Conservation (phyloP, 176 grass and related monocot genomes). For the Hyparrhenia diplandra region DNA sequence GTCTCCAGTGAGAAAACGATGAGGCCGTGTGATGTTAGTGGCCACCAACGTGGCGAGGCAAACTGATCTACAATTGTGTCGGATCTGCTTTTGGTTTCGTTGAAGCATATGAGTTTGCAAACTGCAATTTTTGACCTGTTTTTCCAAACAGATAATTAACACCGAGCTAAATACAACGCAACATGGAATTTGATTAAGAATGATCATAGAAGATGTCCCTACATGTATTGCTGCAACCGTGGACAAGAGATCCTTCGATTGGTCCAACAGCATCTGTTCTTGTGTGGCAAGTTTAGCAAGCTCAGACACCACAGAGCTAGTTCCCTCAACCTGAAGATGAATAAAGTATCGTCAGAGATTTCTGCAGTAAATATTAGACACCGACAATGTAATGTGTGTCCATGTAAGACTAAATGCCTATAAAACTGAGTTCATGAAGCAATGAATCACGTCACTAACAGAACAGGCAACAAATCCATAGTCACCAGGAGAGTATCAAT, state of each 20-base stretch:
- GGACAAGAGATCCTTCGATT: conserved; percentile 74
- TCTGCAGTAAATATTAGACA: neutral
- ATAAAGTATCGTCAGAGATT: neutral
- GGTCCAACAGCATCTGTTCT: conserved; percentile 71
- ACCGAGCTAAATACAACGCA: neutral
- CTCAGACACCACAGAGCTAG: conserved; percentile 60
- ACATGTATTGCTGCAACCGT: conserved; percentile 84
- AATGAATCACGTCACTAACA: neutral
- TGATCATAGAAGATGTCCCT: conserved; percentile 6
- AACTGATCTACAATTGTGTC: conserved; percentile 43
- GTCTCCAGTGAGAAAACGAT: conserved; percentile 62
- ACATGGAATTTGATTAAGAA: neutral
- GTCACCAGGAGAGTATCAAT: neutral
- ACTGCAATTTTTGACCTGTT: conserved; percentile 89
- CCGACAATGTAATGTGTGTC: too few species aligned
- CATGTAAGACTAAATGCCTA: neutral
- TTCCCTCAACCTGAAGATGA: conserved; percentile 61
- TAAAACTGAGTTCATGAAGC: neutral
- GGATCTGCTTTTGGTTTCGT: conserved; percentile 45
- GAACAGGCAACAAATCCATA: neutral
- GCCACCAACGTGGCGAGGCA: conserved; percentile 36
- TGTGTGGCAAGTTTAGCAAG: conserved; percentile 62
- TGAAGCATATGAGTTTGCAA: conserved; percentile 86
- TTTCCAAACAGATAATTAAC: conserved; percentile 26
- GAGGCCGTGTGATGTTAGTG: conserved; percentile 61